phyloP scores from a whole-genome alignment of 495 filamentous ascomycete species.

The Trichoderma parareesei region DNA sequence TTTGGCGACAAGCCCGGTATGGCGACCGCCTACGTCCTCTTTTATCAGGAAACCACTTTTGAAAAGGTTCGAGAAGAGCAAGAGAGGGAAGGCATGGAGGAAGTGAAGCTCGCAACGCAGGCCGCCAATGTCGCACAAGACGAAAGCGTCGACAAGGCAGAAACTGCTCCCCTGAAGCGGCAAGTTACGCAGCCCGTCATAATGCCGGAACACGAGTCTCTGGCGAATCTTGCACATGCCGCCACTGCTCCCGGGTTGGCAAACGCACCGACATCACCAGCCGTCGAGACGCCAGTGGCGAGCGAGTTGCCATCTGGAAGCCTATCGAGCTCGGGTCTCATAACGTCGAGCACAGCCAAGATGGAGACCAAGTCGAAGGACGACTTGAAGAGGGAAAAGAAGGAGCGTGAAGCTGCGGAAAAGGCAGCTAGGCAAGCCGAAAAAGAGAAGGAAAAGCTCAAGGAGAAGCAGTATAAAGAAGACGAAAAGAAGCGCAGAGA shows the following conservation, averaged over 20 bases:
- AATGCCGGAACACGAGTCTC: constrained; percentile 43
- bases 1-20: constrained; percentile 87
- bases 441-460: constrained; percentile 58
- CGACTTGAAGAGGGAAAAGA: constrained; percentile 46
- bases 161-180: constrained; percentile 26
- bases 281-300: neutral
- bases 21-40: constrained; percentile 93
- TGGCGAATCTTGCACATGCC: constrained; percentile 49
- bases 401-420: constrained; percentile 47
- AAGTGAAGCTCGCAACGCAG: constrained; percentile 48
- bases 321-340: constrained; percentile 23
- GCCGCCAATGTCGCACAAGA: constrained; percentile 46
- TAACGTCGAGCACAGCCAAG: constrained; percentile 23
- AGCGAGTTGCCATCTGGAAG: constrained; percentile 23
- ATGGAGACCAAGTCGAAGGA: constrained; percentile 42
- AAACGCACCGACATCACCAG: constrained; percentile 12
- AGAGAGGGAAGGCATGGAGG: constrained; percentile 68
- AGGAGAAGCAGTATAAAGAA: constrained; percentile 56
- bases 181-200: constrained; percentile 31
- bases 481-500: constrained; percentile 43
- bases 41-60: constrained; percentile 93
- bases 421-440: constrained; percentile 59
- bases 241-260: constrained; percentile 48
- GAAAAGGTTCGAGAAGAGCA: constrained; percentile 77
- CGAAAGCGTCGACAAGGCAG: constrained; percentile 33